Evolutionary conservation across 805 yeast genomes (phyloP).

Genomic region (Pichia cephalocereana): DNA sequence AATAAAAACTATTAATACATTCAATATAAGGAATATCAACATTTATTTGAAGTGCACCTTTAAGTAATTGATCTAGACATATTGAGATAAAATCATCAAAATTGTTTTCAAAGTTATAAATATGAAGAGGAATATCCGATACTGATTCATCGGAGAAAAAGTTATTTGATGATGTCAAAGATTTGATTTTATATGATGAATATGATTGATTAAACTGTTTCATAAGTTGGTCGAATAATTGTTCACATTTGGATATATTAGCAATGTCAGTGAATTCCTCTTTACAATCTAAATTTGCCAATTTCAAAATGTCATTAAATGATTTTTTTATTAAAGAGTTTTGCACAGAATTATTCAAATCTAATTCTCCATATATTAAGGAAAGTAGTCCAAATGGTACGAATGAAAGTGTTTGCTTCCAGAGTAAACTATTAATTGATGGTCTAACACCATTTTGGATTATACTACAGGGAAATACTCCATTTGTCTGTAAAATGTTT

Average conservation of each 20-base stretch:
- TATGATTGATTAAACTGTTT: conserved; percentile 17
- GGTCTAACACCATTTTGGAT: conserved; percentile 22
- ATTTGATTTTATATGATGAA: background rate
- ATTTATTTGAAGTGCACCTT: conserved; percentile 8
- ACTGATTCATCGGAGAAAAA: conserved; percentile 4
- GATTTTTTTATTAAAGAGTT: conserved; percentile 13
- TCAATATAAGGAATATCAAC: conserved; percentile 17
- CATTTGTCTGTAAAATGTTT: conserved; percentile 16
- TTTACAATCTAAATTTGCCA: conserved; percentile 19
- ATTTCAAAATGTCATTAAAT: conserved; percentile 15
- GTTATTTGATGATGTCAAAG: background rate
- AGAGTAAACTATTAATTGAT: conserved; percentile 18
- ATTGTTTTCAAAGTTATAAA: conserved; percentile 15
- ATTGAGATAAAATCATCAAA: conserved; percentile 13
- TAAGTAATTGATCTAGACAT: conserved; percentile 15
- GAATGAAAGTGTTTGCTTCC: conserved; percentile 23
- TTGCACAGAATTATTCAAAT: conserved; percentile 4
- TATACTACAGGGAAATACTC: conserved; percentile 19
- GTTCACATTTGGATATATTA: conserved; percentile 9
- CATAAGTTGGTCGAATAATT: conserved; percentile 12
- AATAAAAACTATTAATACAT: conserved; percentile 16
- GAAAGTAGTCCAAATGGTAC: conserved; percentile 16
- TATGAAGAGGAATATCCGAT: conserved; percentile 12
- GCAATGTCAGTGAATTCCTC: conserved; percentile 19
- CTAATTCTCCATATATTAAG: conserved; percentile 16